Conservation (phyloP, 495 filamentous ascomycete species). For the Aspergillus bertholletiae region DNA sequence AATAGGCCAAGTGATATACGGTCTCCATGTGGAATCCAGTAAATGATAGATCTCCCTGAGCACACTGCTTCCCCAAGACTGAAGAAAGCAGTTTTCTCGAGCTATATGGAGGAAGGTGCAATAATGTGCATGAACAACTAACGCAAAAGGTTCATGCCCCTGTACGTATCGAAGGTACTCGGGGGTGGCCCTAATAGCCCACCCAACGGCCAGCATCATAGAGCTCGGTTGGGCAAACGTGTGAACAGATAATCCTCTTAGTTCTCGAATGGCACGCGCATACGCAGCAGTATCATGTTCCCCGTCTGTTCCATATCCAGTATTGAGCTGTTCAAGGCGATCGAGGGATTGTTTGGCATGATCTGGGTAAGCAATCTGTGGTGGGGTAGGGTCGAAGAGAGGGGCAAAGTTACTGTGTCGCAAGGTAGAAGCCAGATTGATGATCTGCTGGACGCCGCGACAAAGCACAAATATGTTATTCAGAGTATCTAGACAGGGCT, state of each 20-base stretch:
- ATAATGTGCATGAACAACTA: slow-evolving; percentile 25
- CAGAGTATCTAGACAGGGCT: slow-evolving; percentile 17
- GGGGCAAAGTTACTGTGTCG: slow-evolving; percentile 21
- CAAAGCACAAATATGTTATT: slow-evolving; percentile 19
- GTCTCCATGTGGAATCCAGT: slow-evolving; percentile 13
- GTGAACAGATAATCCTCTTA: slow-evolving; percentile 13
- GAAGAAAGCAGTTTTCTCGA: slow-evolving; percentile 21
- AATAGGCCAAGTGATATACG: slow-evolving; percentile 19
- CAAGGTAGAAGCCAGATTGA: slow-evolving; percentile 3
- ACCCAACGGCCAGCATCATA: slow-evolving; percentile 20
- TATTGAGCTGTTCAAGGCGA: slow-evolving; percentile 13
- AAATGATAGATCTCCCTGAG: slow-evolving; percentile 15
- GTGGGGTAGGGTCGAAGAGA: slow-evolving; percentile 12
- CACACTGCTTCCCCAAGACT: slow-evolving; percentile 17
- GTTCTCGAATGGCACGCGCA: background rate
- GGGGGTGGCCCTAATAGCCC: slow-evolving; percentile 15
- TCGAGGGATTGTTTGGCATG: slow-evolving; percentile 10
- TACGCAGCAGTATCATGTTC: slow-evolving; percentile 10
- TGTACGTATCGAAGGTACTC: slow-evolving; percentile 16
- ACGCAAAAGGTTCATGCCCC: slow-evolving; percentile 11
- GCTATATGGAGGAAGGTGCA: slow-evolving; percentile 20
- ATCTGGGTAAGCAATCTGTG: slow-evolving; percentile 3
- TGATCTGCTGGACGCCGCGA: slow-evolving; percentile 21
- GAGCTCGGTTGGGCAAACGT: slow-evolving; percentile 18
- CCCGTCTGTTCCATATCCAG: background rate